phyloP scores from a whole-genome alignment of 73 alveolate species.

The Urostyla sp. region DNA sequence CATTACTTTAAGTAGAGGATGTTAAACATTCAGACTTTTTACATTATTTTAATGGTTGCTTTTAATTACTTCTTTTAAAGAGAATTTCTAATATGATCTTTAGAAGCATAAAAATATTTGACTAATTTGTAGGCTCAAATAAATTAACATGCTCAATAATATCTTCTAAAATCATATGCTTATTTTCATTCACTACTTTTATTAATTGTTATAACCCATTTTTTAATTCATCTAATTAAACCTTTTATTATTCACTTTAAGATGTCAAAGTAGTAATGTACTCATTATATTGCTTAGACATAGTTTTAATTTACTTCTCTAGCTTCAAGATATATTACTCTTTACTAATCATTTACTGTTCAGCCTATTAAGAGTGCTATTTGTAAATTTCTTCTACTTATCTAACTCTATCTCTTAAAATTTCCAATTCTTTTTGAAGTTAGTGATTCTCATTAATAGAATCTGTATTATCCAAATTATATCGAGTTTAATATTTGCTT shows the following conservation, averaged over 20 bases:
- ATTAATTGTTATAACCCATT: neutral
- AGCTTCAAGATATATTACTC: slow-evolving; percentile 23
- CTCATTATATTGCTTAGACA: neutral
- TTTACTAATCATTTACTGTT: neutral
- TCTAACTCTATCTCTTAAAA: neutral
- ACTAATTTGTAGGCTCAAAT: slow-evolving; percentile 10
- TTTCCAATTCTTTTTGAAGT: slow-evolving; percentile 14
- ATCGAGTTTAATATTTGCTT: no score
- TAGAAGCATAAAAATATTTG: neutral
- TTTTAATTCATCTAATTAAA: neutral
- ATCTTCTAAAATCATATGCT: slow-evolving; percentile 10
- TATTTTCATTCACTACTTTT: neutral
- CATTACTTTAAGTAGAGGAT: no score
- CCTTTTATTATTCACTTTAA: neutral
- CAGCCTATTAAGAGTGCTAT: neutral
- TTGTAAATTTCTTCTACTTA: slow-evolving; percentile 21
- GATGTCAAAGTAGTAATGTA: neutral
- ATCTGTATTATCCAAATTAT: no score
- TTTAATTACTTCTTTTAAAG: neutral
- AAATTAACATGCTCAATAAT: slow-evolving; percentile 10
- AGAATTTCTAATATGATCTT: slow-evolving; percentile 10
- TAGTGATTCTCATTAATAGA: no score
- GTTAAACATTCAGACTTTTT: no score
- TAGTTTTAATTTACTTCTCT: slow-evolving; percentile 6
- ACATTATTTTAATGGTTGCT: no score